Evolutionary conservation across 75 land plant species (phyloP).

Genomic region (Cupressus sempervirens): DNA sequence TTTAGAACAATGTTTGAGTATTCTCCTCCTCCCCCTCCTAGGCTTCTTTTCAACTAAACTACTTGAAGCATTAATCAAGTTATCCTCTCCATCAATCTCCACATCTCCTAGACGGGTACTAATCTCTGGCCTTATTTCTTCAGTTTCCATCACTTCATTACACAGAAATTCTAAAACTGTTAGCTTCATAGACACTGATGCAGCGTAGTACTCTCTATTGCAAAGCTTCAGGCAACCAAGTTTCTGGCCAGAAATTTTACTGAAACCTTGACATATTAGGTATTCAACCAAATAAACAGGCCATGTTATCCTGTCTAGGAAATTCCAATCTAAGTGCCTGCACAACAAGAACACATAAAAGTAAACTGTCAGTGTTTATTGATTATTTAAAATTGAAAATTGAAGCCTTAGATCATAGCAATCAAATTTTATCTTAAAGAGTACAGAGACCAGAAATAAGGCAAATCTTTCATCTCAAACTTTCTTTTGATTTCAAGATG

Average conservation of each 20-base stretch:
- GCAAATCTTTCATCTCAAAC: neutral
- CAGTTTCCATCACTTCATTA: constrained; percentile 76
- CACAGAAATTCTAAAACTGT: constrained; percentile 76
- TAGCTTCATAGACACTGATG: constrained; percentile 46
- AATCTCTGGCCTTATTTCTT: constrained; percentile 68
- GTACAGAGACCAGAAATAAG: neutral
- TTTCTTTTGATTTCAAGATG: neutral
- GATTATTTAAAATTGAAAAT: neutral
- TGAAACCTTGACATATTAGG: constrained; percentile 39
- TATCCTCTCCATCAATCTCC: constrained; percentile 19
- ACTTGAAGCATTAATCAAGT: neutral
- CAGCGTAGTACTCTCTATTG: constrained; percentile 55
- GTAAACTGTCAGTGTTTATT: neutral
- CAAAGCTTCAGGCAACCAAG: constrained; percentile 39
- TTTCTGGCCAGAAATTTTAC: constrained; percentile 28
- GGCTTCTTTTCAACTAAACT: neutral
- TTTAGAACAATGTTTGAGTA: constrained; percentile 9
- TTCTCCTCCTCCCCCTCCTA: constrained; percentile 15
- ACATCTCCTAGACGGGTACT: constrained; percentile 31
- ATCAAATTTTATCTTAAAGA: neutral
- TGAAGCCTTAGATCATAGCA: neutral
- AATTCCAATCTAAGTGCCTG: constrained; percentile 82
- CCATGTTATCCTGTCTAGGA: constrained; percentile 81
- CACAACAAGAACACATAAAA: constrained; percentile 2
- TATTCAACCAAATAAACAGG: constrained; percentile 69